Evolutionary conservation across 2,329 filamentous ascomycete species (phyloP).

Genomic region (Fusarium sp.): DNA sequence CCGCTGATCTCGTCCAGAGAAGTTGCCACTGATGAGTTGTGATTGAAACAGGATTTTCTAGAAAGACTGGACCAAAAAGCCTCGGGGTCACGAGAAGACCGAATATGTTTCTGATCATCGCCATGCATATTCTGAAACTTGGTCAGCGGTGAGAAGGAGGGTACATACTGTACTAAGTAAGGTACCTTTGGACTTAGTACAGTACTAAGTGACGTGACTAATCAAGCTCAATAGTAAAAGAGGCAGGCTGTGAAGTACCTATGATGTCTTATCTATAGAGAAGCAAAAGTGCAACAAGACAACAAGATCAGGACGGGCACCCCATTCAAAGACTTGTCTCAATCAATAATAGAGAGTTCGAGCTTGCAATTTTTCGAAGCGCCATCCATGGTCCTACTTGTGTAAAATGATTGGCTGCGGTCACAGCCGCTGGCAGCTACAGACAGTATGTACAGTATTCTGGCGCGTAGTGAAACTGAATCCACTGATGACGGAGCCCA

Average conservation of each 20-base stretch:
- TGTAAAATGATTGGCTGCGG: conserved; percentile 35
- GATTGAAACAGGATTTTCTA: conserved; percentile 42
- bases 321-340: neutral
- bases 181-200: too few relatives aligned
- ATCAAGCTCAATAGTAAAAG: too few relatives aligned
- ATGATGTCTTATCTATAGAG: conserved; percentile 28
- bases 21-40: conserved; percentile 31
- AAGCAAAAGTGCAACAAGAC: neutral
- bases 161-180: too few relatives aligned
- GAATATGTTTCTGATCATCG: conserved; percentile 34
- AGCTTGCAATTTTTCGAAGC: conserved; percentile 27
- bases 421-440: conserved; percentile 15
- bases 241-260: neutral
- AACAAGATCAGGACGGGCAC: neutral
- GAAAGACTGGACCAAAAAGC: conserved; percentile 2
- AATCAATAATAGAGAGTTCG: neutral
- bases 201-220: too few relatives aligned
- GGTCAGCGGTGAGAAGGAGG: conserved; percentile 3
- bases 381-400: conserved; percentile 16
- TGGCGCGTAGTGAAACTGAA: conserved; percentile 37
- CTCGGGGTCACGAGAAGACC: conserved; percentile 22
- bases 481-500: conserved; percentile 2
- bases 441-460: neutral
- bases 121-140: conserved; percentile 43
- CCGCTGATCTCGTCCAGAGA: conserved; percentile 42